Base-by-base conservation (phyloP, 2,329 filamentous ascomycete genomes). In the Pezicula radicicola region DNA sequence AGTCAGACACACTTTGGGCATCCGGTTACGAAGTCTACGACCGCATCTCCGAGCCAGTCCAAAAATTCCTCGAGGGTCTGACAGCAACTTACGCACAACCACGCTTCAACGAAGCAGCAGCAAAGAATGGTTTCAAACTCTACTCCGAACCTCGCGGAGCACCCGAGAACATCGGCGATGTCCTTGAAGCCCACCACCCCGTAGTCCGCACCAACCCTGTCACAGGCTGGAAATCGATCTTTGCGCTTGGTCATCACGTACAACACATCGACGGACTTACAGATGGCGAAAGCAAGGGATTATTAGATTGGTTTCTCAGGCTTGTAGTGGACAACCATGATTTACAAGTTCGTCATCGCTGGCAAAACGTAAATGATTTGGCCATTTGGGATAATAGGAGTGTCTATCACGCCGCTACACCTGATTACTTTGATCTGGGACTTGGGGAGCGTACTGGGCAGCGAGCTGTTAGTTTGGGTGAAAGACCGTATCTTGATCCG, bases 21-120 rank as follows among this genome's bases (percentile, higher is more conserved):
- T 84, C 81, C 0, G 83, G 81, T 0, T 87, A 87, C 61, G 83
- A 87, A 58, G 67, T 86, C 12, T 88, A 85, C 60, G 84, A 88
- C 60, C 77, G 81, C 27, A 72, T 88, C 52, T 83, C 79, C 4
- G 69, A 72, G 2, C 70, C 78, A 0, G 79, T 80, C 49, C 80
- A 79, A 53, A 69, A 69, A 25, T 85, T 86, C 64, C 72, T 86
- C 27, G 82, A 87, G 25, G 50, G 66, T 67, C 67, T 87, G 7
- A 85, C 80, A 0, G 83, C 76, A 3, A 81, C 77, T 70, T 77
- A 75, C 55, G 74, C 73, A 0, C 72, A 78, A 58, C 76, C 78
- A 0, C 64, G 66, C 2, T 84, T 83, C 66, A 71, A 72, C 51
- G 66, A 76, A 15, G 69, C 75, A 7, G 79, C 79, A 0, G 67